phyloP scores from a whole-genome alignment of 768 basidiomycete genomes.

The Lyophyllum shimeji region DNA sequence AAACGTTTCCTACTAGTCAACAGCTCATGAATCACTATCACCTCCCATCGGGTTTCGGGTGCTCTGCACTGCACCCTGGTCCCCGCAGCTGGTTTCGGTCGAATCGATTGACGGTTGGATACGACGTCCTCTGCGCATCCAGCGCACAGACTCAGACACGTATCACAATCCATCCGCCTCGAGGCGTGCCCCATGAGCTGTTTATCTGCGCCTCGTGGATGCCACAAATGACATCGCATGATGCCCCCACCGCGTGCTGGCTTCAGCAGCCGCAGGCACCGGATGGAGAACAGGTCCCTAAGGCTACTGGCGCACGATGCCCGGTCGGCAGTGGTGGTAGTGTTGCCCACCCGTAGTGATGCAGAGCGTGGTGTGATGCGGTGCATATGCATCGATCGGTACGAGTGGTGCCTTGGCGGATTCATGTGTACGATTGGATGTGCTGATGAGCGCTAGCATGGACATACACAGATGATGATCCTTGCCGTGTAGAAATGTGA shows the following conservation, averaged over 20 bases:
- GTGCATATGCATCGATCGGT: not conserved
- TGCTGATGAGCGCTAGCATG: no score
- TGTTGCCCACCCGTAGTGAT: no score
- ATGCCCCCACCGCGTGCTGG: not conserved
- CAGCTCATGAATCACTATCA: not conserved
- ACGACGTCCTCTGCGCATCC: slow-evolving; percentile 3
- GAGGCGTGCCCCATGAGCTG: slow-evolving; percentile 7
- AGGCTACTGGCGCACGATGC: not conserved
- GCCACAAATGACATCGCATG: slow-evolving; percentile 5
- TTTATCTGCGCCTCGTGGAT: slow-evolving; percentile 21
- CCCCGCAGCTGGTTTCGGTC: not conserved
- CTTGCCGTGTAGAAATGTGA: not conserved
- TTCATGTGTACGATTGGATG: not conserved
- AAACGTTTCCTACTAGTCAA: not conserved
- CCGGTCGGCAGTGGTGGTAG: not conserved
- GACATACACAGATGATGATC: not conserved
- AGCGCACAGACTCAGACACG: no score
- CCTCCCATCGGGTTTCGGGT: not conserved
- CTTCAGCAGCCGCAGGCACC: not conserved
- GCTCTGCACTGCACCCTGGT: not conserved
- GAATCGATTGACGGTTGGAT: not conserved
- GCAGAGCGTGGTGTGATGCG: no score
- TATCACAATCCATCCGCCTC: slow-evolving; percentile 6
- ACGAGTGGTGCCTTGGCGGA: not conserved
- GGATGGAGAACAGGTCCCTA: slow-evolving; percentile 1